phyloP scores from a whole-genome alignment of 163 green algal species.

The Trebouxiophyceae sp. region DNA sequence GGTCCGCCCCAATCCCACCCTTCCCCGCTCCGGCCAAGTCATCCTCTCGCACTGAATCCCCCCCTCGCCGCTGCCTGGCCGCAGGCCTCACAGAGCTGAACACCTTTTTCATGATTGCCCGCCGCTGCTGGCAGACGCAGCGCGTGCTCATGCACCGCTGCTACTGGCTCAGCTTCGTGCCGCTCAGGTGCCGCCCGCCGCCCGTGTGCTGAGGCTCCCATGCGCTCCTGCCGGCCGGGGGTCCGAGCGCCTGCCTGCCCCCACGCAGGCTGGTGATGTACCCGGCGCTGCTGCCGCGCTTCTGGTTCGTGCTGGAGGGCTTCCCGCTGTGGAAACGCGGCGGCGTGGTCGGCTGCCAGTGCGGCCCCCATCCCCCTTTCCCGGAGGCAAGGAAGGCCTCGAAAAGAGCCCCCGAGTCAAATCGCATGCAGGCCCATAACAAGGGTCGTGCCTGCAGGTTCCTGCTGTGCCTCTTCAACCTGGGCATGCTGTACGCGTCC shows the following conservation, averaged over 20 bases:
- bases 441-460: neutral
- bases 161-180: neutral
- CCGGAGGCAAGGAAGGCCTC: no score
- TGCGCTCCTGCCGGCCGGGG: no score
- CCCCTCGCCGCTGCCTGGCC: neutral
- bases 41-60: no score
- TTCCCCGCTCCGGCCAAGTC: no score
- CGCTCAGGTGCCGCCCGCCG: neutral
- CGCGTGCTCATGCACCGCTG: slow-evolving; percentile 8
- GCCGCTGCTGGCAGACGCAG: slow-evolving; percentile 7
- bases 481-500: neutral
- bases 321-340: slow-evolving; percentile 6
- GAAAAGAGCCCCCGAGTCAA: no score
- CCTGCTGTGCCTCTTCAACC: slow-evolving; percentile 23
- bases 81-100: slow-evolving; percentile 40
- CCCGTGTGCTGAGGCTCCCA: no score
- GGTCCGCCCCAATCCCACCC: no score
- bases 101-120: slow-evolving; percentile 37
- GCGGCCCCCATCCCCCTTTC: no score
- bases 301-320: slow-evolving; percentile 14
- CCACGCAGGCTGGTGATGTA: slow-evolving; percentile 24
- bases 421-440: no score
- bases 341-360: slow-evolving; percentile 9
- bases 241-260: no score
- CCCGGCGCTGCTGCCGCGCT: slow-evolving; percentile 29